Base-by-base conservation (phyloP, 1,284 basidiomycete species). In the Stereum hirsutum region DNA sequence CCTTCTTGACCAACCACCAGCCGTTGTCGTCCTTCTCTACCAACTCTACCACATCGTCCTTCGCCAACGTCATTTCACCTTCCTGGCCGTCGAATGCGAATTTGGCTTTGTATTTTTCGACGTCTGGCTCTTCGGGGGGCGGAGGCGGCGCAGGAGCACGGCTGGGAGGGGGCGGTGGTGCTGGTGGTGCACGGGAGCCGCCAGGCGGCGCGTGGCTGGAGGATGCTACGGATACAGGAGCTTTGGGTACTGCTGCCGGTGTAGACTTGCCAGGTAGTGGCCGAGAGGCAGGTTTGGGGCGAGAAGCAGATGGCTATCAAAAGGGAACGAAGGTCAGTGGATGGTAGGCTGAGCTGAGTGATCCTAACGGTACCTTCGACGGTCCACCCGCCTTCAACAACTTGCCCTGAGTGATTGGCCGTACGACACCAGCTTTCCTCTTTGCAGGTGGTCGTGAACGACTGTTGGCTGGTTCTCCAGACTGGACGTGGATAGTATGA, bases 1-100 rank as follows among this genome's bases (percentile, higher is more conserved):
- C 75, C 65, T 90, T 94, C 70, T 87, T 90, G 41, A 98, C 85
- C 34, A 98, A 72, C 93, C 95, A 98, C 95, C 95, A 99, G 51
- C 87, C 92, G 55, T 93, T 92, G 47, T 90, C 78, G 51, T 96
- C 92, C 67, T 97, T 93, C 67, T 96, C 85, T 42, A 94, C 71
- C 11, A 99, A 72, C 62, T 98, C 93, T 2, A 98, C 88, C 3
- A 89, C 49, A 47, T 98, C 95, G 55, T 92, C 95, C 63, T 97
- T 97, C 52, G 74, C 75, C 39, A 99, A 64, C 6, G 81, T 70
- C 74, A 98, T 86, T 65, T 99, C 95, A 21, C 94, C 94, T 27
- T 85, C 81, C 61, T 97, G 87, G 4, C 89, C 93, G 32, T 83
- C 73, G 56, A 99, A 99, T 23, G 81, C 76, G 63, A 84, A 96